Evolutionary conservation across 345 rosid species (phyloP), one percentile per base, ranked within the genome.

Genomic region (Citrus hindsii): DNA sequence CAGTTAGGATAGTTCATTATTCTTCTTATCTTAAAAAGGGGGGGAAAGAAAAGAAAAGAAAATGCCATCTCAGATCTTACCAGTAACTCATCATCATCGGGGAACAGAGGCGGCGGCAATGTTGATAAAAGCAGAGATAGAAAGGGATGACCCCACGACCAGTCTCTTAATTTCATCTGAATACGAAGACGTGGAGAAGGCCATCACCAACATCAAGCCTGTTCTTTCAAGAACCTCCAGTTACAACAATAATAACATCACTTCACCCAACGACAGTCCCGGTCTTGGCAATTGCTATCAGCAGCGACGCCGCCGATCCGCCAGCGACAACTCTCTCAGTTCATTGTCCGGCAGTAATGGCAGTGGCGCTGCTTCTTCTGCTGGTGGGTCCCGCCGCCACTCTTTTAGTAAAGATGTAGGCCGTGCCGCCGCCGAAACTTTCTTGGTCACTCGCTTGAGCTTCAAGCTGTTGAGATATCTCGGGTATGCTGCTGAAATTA

Each of bases 391-490:
- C 51, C 82, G 63, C 27, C 80, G 75, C 60, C 88, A 78, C 79
- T 85, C 93, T 74, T 24, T 89, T 24, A 78, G 79, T 64, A 81
- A 71, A 71, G 93, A 88, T 63, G 91, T 91, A 67, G 85, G 86
- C 66, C 94, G 85, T 53, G 97, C 87, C 1, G 90, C 94, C 38
- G 85, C 91, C 0, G 93, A 96, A 77, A 94, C 92, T 4, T 89
- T 83, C 69, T 81, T 90, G 82, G 22, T 92, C 58, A 86, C 95
- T 79, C 87, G 95, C 72, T 84, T 92, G 53, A 78, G 90, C 79
- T 78, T 90, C 85, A 90, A 89, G 84, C 93, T 96, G 25, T 72
- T 91, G 13, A 79, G 84, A 62, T 96, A 82, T 86, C 93, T 96
- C 33, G 95, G 97, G 98, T 96, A 87, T 60, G 10, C 51, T 46